A percentile compares a stretch with the other conserved stretches of the same genome.
These are phyloP conservation scores for Clavispora phyllophila DNA, from an alignment of 805 yeast genomes.

Conservation along the genomic window DNA sequence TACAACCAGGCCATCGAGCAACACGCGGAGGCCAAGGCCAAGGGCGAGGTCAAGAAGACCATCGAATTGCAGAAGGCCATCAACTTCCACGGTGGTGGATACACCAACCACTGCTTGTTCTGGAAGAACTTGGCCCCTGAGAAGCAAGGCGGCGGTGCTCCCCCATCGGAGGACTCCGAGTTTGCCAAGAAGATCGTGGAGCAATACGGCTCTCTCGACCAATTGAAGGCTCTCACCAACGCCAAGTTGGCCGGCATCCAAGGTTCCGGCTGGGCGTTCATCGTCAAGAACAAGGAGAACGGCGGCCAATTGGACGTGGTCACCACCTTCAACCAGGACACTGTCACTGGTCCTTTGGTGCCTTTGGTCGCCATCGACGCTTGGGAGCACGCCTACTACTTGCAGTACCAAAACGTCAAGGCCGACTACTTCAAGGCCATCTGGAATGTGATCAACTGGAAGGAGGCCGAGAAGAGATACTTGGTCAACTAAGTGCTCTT, in stretches of 20 bases:
- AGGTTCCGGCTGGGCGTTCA: conserved; percentile 52
- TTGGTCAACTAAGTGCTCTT: conserved; percentile 10
- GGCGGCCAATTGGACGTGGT: conserved; percentile 41
- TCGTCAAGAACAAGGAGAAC: conserved; percentile 42
- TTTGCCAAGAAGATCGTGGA: conserved; percentile 33
- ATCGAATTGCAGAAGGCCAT: conserved; percentile 41
- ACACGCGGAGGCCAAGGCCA: conserved; percentile 28
- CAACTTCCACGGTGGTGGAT: conserved; percentile 50
- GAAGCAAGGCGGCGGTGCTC: conserved; percentile 35
- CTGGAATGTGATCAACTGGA: conserved; percentile 49
- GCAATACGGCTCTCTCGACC: conserved; percentile 44
- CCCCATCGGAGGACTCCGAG: conserved; percentile 22
- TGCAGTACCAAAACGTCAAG: conserved; percentile 48
- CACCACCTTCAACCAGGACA: conserved; percentile 45
- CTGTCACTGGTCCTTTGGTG: conserved; percentile 39
- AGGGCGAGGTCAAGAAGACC: conserved; percentile 41
- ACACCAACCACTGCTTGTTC: conserved; percentile 46
- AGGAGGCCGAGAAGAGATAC: conserved; percentile 44
- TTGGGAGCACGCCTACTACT: conserved; percentile 52
- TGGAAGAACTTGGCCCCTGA: conserved; percentile 47
- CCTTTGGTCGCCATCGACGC: conserved; percentile 49
- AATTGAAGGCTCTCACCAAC: conserved; percentile 37
- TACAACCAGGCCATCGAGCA: conserved; percentile 43
- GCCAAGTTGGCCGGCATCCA: conserved; percentile 44
- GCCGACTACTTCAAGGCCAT: conserved; percentile 47